Evolutionary conservation across 768 basidiomycete genomes (phyloP).

Genomic region (Naganishia onofrii): DNA sequence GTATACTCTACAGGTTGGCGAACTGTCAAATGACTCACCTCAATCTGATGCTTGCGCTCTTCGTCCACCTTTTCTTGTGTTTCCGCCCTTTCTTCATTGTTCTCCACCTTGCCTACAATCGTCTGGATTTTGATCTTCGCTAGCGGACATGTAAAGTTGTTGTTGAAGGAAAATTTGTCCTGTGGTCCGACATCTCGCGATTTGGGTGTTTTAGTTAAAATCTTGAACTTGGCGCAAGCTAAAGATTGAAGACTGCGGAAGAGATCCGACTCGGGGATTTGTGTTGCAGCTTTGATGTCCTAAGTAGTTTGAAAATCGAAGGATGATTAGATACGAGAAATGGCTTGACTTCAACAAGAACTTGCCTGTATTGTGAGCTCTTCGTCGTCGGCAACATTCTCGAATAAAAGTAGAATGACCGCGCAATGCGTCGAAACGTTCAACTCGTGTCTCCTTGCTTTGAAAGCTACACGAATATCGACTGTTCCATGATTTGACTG

Average conservation of each 20-base stretch:
- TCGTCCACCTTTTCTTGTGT: conserved; percentile 88
- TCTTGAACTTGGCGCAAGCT: conserved; percentile 89
- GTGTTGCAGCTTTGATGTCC: conserved; percentile 78
- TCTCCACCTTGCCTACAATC: conserved; percentile 82
- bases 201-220: conserved; percentile 85
- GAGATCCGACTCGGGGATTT: conserved; percentile 72
- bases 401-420: conserved; percentile 83
- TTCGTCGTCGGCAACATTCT: conserved; percentile 66
- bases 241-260: conserved; percentile 92
- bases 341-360: conserved; percentile 1
- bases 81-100: conserved; percentile 77
- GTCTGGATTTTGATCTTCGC: conserved; percentile 92
- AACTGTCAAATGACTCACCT: conserved; percentile 59
- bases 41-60: conserved; percentile 81
- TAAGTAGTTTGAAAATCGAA: conserved; percentile 47
- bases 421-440: conserved; percentile 88
- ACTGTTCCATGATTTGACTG: conserved; percentile 84
- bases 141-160: conserved; percentile 71
- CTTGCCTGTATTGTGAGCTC: conserved; percentile 73
- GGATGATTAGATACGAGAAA: background rate
- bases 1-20: background rate
- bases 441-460: conserved; percentile 73
- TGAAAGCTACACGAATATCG: conserved; percentile 81
- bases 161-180: conserved; percentile 89
- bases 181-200: conserved; percentile 71